Evolutionary conservation across 2,329 filamentous ascomycete species (phyloP).

Genomic region (Grosmannia huntii): DNA sequence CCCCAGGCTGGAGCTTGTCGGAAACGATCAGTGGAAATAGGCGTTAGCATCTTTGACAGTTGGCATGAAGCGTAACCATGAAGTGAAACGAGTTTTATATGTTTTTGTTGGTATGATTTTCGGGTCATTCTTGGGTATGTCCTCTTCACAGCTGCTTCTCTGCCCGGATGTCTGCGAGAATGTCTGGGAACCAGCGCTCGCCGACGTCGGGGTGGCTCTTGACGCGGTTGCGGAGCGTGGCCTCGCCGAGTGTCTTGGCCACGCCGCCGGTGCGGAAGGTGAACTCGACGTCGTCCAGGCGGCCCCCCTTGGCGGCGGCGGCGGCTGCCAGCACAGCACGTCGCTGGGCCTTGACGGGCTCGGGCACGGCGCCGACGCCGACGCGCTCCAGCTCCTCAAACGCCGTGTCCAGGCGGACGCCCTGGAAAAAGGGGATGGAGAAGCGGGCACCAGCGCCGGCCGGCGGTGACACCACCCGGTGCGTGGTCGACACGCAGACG

Average conservation of each 20-base stretch:
- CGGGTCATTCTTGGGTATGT: background rate
- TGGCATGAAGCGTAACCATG: no score
- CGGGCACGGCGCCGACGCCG: constrained; percentile 46
- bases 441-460: constrained; percentile 60
- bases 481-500: constrained; percentile 71
- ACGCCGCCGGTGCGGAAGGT: constrained; percentile 62
- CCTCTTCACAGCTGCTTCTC: constrained; percentile 36
- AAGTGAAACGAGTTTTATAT: background rate
- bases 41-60: no score
- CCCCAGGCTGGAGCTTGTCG: no score
- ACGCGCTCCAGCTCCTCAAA: constrained; percentile 63
- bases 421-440: constrained; percentile 81
- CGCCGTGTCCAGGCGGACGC: constrained; percentile 63
- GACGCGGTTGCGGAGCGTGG: constrained; percentile 69
- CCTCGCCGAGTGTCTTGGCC: constrained; percentile 62
- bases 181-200: constrained; percentile 64
- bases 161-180: constrained; percentile 42
- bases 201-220: constrained; percentile 84
- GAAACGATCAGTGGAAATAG: no score
- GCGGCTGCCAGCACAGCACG: constrained; percentile 33
- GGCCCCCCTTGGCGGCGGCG: constrained; percentile 38
- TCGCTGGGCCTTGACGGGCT: constrained; percentile 48
- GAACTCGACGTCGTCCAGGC: constrained; percentile 70
- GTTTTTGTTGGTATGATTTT: background rate
- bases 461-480: constrained; percentile 64